Percentiles rank a stretch among this genome's conserved stretches.
Evolutionary conservation across 1,284 basidiomycete species (phyloP).

Genomic region (Pholiota adiposa): DNA sequence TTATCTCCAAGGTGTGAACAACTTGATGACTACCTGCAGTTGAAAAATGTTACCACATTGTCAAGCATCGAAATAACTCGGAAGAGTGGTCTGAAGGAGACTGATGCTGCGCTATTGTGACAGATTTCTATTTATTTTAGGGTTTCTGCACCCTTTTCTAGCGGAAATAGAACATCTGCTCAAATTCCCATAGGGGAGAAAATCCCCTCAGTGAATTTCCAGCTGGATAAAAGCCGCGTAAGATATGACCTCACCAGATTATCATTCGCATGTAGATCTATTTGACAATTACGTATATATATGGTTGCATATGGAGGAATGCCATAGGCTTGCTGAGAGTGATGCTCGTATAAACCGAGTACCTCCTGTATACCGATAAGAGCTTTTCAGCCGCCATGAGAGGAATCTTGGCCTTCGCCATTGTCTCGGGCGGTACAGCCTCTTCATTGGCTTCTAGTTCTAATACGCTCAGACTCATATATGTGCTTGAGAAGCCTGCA

Average conservation of each 20-base stretch:
- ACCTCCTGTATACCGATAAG: too few species aligned
- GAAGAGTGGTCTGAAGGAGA: too few species aligned
- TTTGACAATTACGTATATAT: background rate
- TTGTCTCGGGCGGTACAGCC: background rate
- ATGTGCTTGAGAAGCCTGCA: background rate
- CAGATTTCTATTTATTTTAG: too few species aligned
- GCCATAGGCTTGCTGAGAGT: too few species aligned
- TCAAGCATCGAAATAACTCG: background rate
- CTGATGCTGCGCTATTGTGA: too few species aligned
- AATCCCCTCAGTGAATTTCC: too few species aligned
- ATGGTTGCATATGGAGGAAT: too few species aligned
- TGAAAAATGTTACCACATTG: background rate
- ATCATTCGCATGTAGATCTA: background rate
- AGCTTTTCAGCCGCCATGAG: background rate
- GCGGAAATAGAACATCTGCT: too few species aligned
- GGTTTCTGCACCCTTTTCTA: too few species aligned
- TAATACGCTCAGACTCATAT: background rate
- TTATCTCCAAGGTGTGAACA: background rate
- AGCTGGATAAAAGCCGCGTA: too few species aligned
- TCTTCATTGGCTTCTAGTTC: background rate
- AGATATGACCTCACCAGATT: background rate
- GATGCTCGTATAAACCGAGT: too few species aligned
- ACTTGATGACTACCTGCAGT: background rate
- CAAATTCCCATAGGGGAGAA: too few species aligned
- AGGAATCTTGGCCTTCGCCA: background rate